These are phyloP conservation scores for Friedmanniomyces simplex DNA, from an alignment of 495 filamentous ascomycete species.

Conservation along the genomic window DNA sequence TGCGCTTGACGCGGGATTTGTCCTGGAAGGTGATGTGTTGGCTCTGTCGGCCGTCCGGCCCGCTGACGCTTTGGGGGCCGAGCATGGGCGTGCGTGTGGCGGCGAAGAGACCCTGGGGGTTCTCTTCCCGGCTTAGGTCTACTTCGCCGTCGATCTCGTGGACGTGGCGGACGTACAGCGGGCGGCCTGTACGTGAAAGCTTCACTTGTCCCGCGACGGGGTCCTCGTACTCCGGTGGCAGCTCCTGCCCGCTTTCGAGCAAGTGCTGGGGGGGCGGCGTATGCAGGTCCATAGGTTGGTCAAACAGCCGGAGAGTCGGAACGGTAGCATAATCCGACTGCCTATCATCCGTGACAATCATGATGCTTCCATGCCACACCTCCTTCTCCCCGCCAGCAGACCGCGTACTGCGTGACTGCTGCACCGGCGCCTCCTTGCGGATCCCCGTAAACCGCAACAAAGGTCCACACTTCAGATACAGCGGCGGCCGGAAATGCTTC, in stretches of 20 bases:
- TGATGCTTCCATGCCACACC: slow-evolving; percentile 82
- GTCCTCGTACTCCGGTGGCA: slow-evolving; percentile 76
- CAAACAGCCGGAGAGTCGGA: slow-evolving; percentile 71
- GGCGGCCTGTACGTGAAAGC: slow-evolving; percentile 65
- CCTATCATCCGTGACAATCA: slow-evolving; percentile 84
- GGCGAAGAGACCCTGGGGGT: slow-evolving; percentile 66
- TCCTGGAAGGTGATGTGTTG: slow-evolving; percentile 19
- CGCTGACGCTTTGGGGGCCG: slow-evolving; percentile 1
- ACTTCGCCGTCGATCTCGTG: slow-evolving; percentile 62
- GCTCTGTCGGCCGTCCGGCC: slow-evolving; percentile 1
- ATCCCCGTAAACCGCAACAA: slow-evolving; percentile 84
- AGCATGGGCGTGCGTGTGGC: slow-evolving; percentile 15
- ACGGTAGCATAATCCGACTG: slow-evolving; percentile 68
- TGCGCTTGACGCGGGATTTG: slow-evolving; percentile 19
- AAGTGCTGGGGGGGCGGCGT: slow-evolving; percentile 65
- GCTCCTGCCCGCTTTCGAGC: slow-evolving; percentile 46
- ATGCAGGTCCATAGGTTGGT: slow-evolving; percentile 72
- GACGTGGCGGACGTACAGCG: slow-evolving; percentile 75
- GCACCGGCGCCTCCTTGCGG: slow-evolving; percentile 40
- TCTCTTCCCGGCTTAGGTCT: slow-evolving; percentile 66
- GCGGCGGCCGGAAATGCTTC: slow-evolving; percentile 66
- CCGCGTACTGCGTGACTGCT: not conserved
- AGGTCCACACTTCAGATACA: slow-evolving; percentile 84
- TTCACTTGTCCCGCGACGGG: slow-evolving; percentile 81
- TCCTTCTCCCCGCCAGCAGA: slow-evolving; percentile 43